A percentile compares a stretch with the other conserved stretches of the same genome.
Evolutionary conservation across 2,329 filamentous ascomycete genomes (phyloP).

Genomic region (Colletotrichum liaoningense): DNA sequence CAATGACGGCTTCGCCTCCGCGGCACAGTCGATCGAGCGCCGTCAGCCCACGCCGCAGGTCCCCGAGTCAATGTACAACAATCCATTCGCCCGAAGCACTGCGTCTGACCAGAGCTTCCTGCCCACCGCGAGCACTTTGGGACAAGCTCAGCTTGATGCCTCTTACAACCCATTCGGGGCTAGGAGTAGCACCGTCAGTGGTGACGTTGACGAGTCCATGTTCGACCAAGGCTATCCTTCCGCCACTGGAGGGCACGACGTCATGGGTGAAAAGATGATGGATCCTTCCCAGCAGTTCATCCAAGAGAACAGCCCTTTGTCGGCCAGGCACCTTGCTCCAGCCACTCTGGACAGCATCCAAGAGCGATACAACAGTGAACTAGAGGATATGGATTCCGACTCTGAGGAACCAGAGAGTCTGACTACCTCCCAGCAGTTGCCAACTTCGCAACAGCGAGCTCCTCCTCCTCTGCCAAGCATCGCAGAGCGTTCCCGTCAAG

Average conservation of each 20-base stretch:
- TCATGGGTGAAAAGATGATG: not conserved
- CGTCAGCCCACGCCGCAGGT: slow-evolving; percentile 26
- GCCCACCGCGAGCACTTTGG: slow-evolving; percentile 10
- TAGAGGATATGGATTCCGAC: slow-evolving; percentile 32
- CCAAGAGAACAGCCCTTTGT: slow-evolving; percentile 14
- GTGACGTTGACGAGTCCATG: not conserved
- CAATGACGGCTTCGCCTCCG: not conserved
- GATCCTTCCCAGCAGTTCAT: not conserved
- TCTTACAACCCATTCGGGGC: slow-evolving; percentile 8
- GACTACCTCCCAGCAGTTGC: slow-evolving; percentile 19
- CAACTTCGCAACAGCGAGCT: not conserved
- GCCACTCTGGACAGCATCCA: slow-evolving; percentile 21
- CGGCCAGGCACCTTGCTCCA: not conserved
- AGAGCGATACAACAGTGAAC: slow-evolving; percentile 33
- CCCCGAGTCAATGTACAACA: slow-evolving; percentile 14
- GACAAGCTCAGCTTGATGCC: not conserved
- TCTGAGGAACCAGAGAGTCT: slow-evolving; percentile 29
- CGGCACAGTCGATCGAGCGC: not conserved
- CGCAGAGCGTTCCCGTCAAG: slow-evolving; percentile 11
- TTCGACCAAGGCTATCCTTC: slow-evolving; percentile 1
- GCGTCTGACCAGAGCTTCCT: slow-evolving; percentile 15
- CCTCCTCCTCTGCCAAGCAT: slow-evolving; percentile 21
- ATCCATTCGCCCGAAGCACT: slow-evolving; percentile 16
- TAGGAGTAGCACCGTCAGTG: not conserved
- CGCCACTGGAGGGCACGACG: not conserved